Percentiles rank a stretch among this genome's conserved stretches.
Evolutionary conservation across 352 stramenopile genomes (phyloP).

Genomic region (Pythium myriotylum): DNA sequence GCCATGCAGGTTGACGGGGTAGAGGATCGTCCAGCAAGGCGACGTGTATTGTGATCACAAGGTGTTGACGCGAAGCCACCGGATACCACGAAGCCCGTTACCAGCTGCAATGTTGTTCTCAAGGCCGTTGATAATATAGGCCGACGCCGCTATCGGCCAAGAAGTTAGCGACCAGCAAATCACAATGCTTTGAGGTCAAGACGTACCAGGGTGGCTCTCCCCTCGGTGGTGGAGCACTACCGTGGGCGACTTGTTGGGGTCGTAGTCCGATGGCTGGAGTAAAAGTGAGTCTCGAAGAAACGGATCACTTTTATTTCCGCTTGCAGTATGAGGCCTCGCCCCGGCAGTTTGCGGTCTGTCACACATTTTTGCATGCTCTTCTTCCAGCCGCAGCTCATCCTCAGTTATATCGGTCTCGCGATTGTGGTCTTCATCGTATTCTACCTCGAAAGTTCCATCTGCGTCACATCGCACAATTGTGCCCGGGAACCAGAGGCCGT

Average conservation of each 20-base stretch:
- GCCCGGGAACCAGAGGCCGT: slow-evolving; percentile 77
- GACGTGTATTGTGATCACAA: slow-evolving; percentile 34
- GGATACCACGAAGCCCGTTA: slow-evolving; percentile 77
- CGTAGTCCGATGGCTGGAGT: slow-evolving; percentile 63
- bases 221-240: slow-evolving; percentile 78
- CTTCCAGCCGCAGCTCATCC: slow-evolving; percentile 46
- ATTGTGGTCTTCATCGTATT: slow-evolving; percentile 84
- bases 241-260: slow-evolving; percentile 69
- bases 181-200: neutral
- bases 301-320: slow-evolving; percentile 39
- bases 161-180: too few relatives aligned
- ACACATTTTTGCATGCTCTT: slow-evolving; percentile 22
- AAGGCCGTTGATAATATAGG: slow-evolving; percentile 85
- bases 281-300: slow-evolving; percentile 61
- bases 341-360: slow-evolving; percentile 2
- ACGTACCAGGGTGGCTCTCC: slow-evolving; percentile 66
- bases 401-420: slow-evolving; percentile 58
- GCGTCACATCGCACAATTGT: slow-evolving; percentile 54
- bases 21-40: neutral
- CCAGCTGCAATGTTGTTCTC: slow-evolving; percentile 84
- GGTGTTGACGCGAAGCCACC: slow-evolving; percentile 81
- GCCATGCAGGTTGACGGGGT: slow-evolving; percentile 9
- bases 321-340: slow-evolving; percentile 15
- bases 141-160: slow-evolving; percentile 34
- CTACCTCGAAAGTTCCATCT: slow-evolving; percentile 64